Evolutionary conservation across 1,284 basidiomycete genomes (phyloP).

Genomic region (Irpex sp.): DNA sequence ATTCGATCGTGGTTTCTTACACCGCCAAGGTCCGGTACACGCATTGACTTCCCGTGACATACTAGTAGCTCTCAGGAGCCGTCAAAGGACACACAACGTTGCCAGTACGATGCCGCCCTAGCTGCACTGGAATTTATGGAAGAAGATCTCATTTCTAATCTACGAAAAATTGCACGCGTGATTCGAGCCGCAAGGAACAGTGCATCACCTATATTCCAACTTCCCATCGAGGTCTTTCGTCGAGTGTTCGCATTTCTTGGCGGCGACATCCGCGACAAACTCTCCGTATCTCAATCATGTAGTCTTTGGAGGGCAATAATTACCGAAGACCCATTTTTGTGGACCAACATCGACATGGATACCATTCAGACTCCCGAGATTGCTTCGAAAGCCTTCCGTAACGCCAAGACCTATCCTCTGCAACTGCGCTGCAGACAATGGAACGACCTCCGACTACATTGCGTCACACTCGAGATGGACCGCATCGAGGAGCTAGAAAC

Average conservation of each 20-base stretch:
- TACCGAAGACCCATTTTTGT: conserved; percentile 2
- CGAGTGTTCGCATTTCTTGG: background rate
- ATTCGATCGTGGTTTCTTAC: background rate
- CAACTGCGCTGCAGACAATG: background rate
- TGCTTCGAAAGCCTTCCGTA: conserved; percentile 1
- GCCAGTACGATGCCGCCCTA: background rate
- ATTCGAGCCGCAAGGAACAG: background rate
- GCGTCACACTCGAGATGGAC: background rate
- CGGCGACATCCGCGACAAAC: background rate
- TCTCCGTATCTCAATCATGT: conserved; percentile 1
- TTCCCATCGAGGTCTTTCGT: conserved; percentile 6
- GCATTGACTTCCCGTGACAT: too few relatives aligned
- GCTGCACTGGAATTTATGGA: background rate
- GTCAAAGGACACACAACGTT: background rate
- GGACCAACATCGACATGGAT: background rate
- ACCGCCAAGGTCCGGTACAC: background rate
- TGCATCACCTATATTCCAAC: background rate
- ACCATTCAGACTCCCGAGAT: background rate
- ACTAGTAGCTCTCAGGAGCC: background rate
- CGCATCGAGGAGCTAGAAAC: conserved; percentile 1
- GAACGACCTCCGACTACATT: background rate
- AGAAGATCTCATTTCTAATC: background rate
- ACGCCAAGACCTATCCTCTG: background rate
- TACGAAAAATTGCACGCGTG: background rate
- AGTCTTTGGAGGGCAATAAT: background rate